Percentiles rank a stretch among this genome's conserved stretches.
phyloP scores from a whole-genome alignment of 768 basidiomycete species.

The Boletus coccyginus region DNA sequence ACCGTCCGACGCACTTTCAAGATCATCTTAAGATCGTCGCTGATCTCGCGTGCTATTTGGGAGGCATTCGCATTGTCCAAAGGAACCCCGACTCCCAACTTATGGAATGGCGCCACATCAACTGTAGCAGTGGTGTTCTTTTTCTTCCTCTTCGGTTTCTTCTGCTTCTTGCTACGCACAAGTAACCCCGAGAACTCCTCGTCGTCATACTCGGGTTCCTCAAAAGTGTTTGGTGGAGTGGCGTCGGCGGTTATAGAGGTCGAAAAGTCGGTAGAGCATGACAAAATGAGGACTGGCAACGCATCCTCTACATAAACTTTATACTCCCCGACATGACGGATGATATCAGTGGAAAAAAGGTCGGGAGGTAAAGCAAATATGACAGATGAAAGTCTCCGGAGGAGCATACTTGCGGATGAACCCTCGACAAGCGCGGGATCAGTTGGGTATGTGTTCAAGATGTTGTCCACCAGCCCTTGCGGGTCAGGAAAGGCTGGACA shows the following conservation, averaged over 20 bases:
- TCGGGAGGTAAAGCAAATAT: conserved; percentile 23
- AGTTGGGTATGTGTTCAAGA: conserved; percentile 34
- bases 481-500: conserved; percentile 12
- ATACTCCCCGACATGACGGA: conserved; percentile 12
- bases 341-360: conserved; percentile 9
- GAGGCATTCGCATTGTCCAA: conserved; percentile 16
- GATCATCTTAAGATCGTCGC: conserved; percentile 22
- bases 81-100: conserved; percentile 31
- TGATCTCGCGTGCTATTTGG: conserved; percentile 13
- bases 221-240: not conserved
- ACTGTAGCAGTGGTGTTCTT: conserved; percentile 11
- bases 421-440: conserved; percentile 17
- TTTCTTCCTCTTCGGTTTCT: conserved; percentile 20
- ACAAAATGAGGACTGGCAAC: conserved; percentile 14
- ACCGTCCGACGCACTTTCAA: conserved; percentile 25
- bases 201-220: conserved; percentile 1
- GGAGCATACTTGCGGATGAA: conserved; percentile 22
- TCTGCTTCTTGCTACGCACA: conserved; percentile 27
- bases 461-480: conserved; percentile 21
- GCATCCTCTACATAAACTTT: conserved; percentile 25
- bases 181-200: conserved; percentile 5
- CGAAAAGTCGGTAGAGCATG: conserved; percentile 17
- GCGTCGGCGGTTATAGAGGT: not conserved
- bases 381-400: conserved; percentile 25
- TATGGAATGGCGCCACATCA: conserved; percentile 30